Evolutionary conservation across 257 asterid genomes (phyloP).

Genomic region (Solanum bulbocastanum): DNA sequence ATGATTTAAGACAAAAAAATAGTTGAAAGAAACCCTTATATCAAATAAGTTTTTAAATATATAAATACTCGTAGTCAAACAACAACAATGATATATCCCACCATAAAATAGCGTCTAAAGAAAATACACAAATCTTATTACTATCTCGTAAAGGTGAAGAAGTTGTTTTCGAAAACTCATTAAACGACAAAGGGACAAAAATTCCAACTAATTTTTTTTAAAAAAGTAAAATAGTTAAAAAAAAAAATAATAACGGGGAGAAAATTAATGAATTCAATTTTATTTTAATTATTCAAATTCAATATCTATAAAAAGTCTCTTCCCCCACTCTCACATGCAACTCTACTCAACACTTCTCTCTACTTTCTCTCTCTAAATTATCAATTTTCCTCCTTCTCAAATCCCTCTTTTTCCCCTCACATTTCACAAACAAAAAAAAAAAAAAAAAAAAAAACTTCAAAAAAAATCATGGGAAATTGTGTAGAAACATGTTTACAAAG

Average conservation of each 20-base stretch:
- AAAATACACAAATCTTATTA: too few species aligned
- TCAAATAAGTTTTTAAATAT: background rate
- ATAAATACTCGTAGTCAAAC: background rate
- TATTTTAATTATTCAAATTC: background rate
- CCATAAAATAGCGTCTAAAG: background rate
- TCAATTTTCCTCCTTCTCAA: background rate
- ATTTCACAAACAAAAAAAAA: background rate
- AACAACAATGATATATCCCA: too few species aligned
- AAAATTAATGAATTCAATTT: background rate
- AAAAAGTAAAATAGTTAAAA: too few species aligned
- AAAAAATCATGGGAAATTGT: slow-evolving; percentile 57
- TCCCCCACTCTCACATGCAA: background rate
- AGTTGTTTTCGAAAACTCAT: too few species aligned
- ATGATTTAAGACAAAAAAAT: background rate
- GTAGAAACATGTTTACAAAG: slow-evolving; percentile 21
- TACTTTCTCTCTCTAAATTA: background rate
- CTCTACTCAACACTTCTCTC: background rate
- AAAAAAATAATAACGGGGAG: background rate
- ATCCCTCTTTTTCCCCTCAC: background rate
- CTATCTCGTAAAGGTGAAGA: too few species aligned
- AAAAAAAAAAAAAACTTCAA: background rate
- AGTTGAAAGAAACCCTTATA: background rate
- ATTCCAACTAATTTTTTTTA: background rate
- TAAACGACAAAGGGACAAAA: background rate
- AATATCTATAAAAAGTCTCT: background rate